phyloP scores from a whole-genome alignment of 2,329 filamentous ascomycete genomes.

The Neofusicoccum laricinum region DNA sequence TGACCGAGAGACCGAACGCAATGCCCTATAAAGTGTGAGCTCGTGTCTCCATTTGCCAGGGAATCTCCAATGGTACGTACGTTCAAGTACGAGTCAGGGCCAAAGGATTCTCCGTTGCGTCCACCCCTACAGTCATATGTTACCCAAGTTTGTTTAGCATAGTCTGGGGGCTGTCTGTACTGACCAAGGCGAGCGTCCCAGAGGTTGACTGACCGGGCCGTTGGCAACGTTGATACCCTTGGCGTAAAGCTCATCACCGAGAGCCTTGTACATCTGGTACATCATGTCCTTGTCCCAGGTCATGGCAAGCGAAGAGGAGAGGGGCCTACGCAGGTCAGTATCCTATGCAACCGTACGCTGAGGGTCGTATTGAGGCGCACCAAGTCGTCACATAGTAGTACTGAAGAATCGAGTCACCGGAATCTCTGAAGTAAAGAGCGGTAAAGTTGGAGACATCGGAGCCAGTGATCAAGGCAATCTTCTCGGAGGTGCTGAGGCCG shows the following conservation, averaged over 20 bases:
- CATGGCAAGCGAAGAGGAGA: constrained; percentile 13
- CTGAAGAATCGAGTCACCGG: constrained; percentile 12
- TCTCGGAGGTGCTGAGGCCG: constrained; percentile 2
- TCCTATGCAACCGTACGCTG: background rate
- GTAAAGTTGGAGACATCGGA: constrained; percentile 14
- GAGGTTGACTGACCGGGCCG: constrained; percentile 10
- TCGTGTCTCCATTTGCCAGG: no score
- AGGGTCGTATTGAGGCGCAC: background rate
- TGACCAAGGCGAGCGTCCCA: constrained; percentile 9
- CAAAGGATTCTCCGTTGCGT: constrained; percentile 10
- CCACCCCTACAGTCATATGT: background rate
- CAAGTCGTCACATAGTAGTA: constrained; percentile 14
- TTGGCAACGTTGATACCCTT: constrained; percentile 15
- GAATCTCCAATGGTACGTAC: background rate
- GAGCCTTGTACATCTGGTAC: constrained; percentile 8
- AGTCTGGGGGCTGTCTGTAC: no score
- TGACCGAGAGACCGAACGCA: constrained; percentile 7
- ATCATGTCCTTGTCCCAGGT: constrained; percentile 15
- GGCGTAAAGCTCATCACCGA: constrained; percentile 12
- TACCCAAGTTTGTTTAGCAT: no score
- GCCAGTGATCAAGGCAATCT: constrained; percentile 12
- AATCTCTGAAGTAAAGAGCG: constrained; percentile 15
- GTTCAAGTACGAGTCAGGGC: constrained; percentile 10
- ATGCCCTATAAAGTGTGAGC: background rate
- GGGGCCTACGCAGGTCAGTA: background rate